Evolutionary conservation across 495 filamentous ascomycete species (phyloP), one percentile per base, ranked within the genome.

Genomic region (Amorphotheca resinae): DNA sequence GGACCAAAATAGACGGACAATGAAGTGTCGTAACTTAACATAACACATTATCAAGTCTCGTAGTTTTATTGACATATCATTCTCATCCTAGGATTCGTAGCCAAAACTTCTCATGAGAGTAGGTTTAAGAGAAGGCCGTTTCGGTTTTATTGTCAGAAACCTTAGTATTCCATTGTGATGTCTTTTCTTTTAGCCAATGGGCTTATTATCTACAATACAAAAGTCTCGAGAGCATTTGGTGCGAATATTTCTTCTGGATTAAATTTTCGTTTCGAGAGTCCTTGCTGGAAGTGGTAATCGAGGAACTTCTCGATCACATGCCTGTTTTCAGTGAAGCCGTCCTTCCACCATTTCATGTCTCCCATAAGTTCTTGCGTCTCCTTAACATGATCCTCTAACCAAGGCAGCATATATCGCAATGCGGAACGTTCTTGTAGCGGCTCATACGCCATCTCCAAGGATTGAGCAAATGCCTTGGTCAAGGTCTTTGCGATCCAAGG

Each of bases 321-420:
- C 23, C 20, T 46, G 37, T 46, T 46, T 26, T 46, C 44, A 9
- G 22, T 35, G 23, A 46, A 40, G 5, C 44, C 44, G 33, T 46
- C 44, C 17, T 41, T 46, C 44, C 44, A 46, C 44, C 44, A 46
- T 33, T 17, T 39, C 48, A 61, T 51, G 8, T 44, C 50, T 1
- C 58, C 59, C 46, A 65, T 63, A 0, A 59, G 44, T 33, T 61
- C 48, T n/a, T 57, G 33, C 25, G 61, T 65, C 46, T 65, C 59
- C n/a, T 54, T 48, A 1, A 62, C 17, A 34, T 62, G 56, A n/a
- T 53, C 37, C 1, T 58, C 37, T 15, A 66, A 41, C 50, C 57
- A 66, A 9, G 61, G 61, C 35, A 66, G 46, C 60, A 66, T 64
- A 45, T 63, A 64, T 22, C 61, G 22, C 31, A 58, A 38, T 22